Base-by-base conservation (phyloP, 208 protist genomes). In the Leptomonas pyrrhocoris region DNA sequence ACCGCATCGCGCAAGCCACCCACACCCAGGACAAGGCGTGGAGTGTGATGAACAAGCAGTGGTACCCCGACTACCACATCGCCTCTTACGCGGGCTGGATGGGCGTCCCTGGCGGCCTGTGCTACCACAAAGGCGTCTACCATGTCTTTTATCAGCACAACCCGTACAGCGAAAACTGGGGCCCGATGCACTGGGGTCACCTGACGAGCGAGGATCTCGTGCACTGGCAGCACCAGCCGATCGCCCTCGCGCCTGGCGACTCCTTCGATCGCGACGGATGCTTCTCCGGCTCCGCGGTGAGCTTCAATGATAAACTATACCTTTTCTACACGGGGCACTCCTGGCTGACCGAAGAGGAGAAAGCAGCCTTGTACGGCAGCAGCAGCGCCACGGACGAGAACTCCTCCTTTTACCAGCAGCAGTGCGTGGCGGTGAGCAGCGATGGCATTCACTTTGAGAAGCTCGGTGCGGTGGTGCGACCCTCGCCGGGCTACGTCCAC, bases 171-270 rank as follows among this genome's bases (percentile, higher is more conserved):
- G 54, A 38, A 9, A 64, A 84, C 31, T 87, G 82, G 82, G 82
- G 82, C n/a, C 61, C 66, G 18, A 87, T 87, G 82, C 82, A 87
- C 74, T 87, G 82, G 82, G 82, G 79, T 27, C 82, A 87, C 72
- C 19, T 63, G 53, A 78, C 73, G 21, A 87, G 82, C 59, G 57
- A 74, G 12, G 82, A 87, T 16, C 65, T 87, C 4, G 72, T 87
- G 1, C 67, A 87, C 74, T 87, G 82, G 82, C 46, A 75, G 68
- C 79, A 81, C 43, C 30, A 82, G 48, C 73, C 68, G 45, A 54
- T 56, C 1, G 82, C 82, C 0, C 64, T 87, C 18, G 82, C 78
- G 0, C 82, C 82, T 1, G 78, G 79, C 2, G 78, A 80, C n/a
- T 36, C 75, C 49, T 83, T 64, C 60, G 82, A 87, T 66, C 70